A percentile compares a stretch with the other conserved stretches of the same genome.
Evolutionary conservation across 2,329 filamentous ascomycete genomes (phyloP).

Genomic region (Botrytis fabae): DNA sequence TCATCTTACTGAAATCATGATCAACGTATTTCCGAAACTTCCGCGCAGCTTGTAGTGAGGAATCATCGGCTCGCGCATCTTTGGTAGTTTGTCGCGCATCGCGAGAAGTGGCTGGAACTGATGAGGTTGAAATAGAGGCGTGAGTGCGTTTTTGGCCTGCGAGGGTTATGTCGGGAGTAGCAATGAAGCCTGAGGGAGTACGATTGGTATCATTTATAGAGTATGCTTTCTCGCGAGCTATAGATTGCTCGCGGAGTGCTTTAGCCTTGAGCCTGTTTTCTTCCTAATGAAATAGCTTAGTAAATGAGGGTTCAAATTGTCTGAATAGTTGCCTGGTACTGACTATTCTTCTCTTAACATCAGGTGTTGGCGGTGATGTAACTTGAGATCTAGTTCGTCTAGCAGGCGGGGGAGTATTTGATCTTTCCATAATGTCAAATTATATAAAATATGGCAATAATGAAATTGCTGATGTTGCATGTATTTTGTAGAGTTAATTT

Average conservation of each 20-base stretch:
- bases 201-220: conserved; percentile 43
- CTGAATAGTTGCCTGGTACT: conserved; percentile 33
- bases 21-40: conserved; percentile 96
- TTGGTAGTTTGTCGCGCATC: conserved; percentile 56
- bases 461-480: neutral
- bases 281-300: conserved; percentile 57
- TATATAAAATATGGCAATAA: neutral
- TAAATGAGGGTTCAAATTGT: neutral
- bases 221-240: conserved; percentile 58
- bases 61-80: conserved; percentile 27
- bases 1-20: conserved; percentile 98
- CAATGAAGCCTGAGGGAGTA: conserved; percentile 69
- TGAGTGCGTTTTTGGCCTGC: conserved; percentile 71
- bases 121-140: conserved; percentile 58
- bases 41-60: conserved; percentile 61
- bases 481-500: neutral
- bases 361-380: conserved; percentile 54
- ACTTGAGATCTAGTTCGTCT: conserved; percentile 3
- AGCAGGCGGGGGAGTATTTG: conserved; percentile 30
- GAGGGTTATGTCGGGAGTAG: conserved; percentile 62
- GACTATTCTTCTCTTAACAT: conserved; percentile 57
- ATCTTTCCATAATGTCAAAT: conserved; percentile 30
- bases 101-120: conserved; percentile 60
- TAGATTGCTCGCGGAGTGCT: conserved; percentile 72
- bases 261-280: conserved; percentile 86